Evolutionary conservation across 768 basidiomycete species (phyloP), one percentile per base, ranked within the genome.

Genomic region (Boletus reticulatus): DNA sequence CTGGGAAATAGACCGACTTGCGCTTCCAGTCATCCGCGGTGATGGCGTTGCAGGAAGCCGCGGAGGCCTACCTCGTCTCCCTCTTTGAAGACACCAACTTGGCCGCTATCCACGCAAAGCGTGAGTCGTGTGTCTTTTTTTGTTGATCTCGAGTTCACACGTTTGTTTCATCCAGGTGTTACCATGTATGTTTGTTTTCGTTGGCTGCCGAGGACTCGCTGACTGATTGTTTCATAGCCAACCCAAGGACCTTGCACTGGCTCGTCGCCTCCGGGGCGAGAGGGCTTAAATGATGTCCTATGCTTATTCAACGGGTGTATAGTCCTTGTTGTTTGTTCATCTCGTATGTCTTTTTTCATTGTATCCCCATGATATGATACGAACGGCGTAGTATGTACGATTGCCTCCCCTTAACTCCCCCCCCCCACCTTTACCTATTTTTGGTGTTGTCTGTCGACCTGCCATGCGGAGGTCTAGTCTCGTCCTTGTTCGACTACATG

Each of bases 1-100:
- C 39, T 55, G 53, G 60, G 43, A 41, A 59, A 44, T 62, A 89
- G 89, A 92, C 91, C 63, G 89, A 92, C 72, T 77, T 96, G 60
- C 92, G 94, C 67, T 95, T 95, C 92, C 94, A 96, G 75, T 94
- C 92, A 4, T 95, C 93, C 24, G 93, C 92, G 37, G 91, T 95
- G 62, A 90, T 92, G 84, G 93, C 93, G 45, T 82, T 94, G 57
- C 92, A 95, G 77, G 93, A 95, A 73, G 93, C 92, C 47, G 89
- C 90, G 48, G 93, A 95, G 79, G 89, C 88, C 27, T 91, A 91
- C 76, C 88, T 90, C 55, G 89, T 90, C 66, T 89, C 87, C 24
- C 80, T 92, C 70, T 92, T 92, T 65, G 89, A 92, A 65, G 89
- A 92, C 78, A 92, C 89, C 57, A 92, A 92, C 79, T 85, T 93